Percentiles rank a stretch among this genome's conserved stretches.
phyloP scores from a whole-genome alignment of 352 stramenopile species.

The Globisporangium spinosum region DNA sequence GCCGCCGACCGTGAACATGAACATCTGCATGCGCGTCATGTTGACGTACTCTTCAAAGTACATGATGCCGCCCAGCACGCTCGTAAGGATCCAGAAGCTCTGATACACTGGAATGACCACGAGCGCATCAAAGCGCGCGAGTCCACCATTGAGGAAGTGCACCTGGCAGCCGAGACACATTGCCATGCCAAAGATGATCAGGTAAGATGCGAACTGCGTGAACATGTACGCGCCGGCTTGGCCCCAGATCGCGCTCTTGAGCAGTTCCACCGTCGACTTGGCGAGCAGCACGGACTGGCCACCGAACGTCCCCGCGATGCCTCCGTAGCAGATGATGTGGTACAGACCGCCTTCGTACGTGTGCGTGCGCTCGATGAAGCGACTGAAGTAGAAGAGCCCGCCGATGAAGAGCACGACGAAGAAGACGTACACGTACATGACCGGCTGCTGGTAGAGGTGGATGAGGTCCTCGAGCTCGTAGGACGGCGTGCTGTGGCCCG shows the following conservation, averaged over 20 bases:
- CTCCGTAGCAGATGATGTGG: constrained; percentile 87
- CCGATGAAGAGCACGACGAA: constrained; percentile 66
- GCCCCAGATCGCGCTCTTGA: constrained; percentile 90
- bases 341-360: constrained; percentile 62
- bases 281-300: constrained; percentile 87
- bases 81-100: constrained; percentile 89
- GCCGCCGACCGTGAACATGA: constrained; percentile 78
- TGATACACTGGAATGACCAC: constrained; percentile 90
- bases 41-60: constrained; percentile 91
- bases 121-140: constrained; percentile 87
- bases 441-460: constrained; percentile 67
- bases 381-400: constrained; percentile 51
- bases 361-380: constrained; percentile 75
- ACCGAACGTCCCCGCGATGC: constrained; percentile 86
- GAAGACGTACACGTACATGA: constrained; percentile 85
- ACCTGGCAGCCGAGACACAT: constrained; percentile 79
- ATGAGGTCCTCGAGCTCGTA: constrained; percentile 88
- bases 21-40: constrained; percentile 72
- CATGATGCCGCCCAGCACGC: constrained; percentile 88
- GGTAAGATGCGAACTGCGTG: constrained; percentile 69
- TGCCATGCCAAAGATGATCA: constrained; percentile 67
- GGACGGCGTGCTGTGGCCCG: constrained; percentile 75
- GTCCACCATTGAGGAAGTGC: constrained; percentile 86
- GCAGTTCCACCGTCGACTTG: constrained; percentile 86
- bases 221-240: constrained; percentile 72